A percentile compares a stretch with the other conserved stretches of the same genome.
These are phyloP conservation scores for Colletotrichum eleusines DNA, from an alignment of 2,329 filamentous ascomycete species.

Conservation along the genomic window DNA sequence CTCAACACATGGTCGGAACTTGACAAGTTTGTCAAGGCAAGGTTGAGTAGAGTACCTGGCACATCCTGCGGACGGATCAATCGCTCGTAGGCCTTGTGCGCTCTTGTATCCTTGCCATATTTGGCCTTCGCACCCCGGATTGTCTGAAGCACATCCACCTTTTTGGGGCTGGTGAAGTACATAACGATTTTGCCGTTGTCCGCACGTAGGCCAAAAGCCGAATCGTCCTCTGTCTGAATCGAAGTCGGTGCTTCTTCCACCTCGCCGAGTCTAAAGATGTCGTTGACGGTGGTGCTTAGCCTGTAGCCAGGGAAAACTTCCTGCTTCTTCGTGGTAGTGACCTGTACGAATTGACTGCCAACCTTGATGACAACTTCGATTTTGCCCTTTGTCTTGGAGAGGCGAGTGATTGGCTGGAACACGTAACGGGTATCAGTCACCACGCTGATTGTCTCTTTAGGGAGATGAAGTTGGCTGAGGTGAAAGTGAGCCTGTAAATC, in stretches of 20 bases:
- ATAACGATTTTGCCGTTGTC: conserved; percentile 79
- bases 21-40: conserved; percentile 75
- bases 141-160: conserved; percentile 71
- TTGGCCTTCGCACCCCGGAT: conserved; percentile 74
- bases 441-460: conserved; percentile 77
- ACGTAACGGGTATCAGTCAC: conserved; percentile 75
- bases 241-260: conserved; percentile 75
- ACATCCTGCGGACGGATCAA: conserved; percentile 78
- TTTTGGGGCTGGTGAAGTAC: conserved; percentile 77
- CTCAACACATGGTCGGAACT: conserved; percentile 71
- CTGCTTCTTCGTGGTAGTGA: conserved; percentile 76
- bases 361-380: conserved; percentile 78
- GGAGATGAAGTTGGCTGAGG: conserved; percentile 73
- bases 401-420: conserved; percentile 73
- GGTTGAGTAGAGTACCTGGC: conserved; percentile 75
- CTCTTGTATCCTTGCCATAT: conserved; percentile 71
- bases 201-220: conserved; percentile 74
- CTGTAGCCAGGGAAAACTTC: conserved; percentile 73
- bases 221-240: conserved; percentile 74
- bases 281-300: conserved; percentile 74
- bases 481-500: conserved; percentile 77
- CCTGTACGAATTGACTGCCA: conserved; percentile 76
- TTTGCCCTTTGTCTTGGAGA: conserved; percentile 78
- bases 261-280: conserved; percentile 76
- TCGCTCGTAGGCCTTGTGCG: conserved; percentile 72